Evolutionary conservation across 257 asterid genomes (phyloP), one percentile per base, ranked within the genome.

Genomic region (Petrea volubilis): DNA sequence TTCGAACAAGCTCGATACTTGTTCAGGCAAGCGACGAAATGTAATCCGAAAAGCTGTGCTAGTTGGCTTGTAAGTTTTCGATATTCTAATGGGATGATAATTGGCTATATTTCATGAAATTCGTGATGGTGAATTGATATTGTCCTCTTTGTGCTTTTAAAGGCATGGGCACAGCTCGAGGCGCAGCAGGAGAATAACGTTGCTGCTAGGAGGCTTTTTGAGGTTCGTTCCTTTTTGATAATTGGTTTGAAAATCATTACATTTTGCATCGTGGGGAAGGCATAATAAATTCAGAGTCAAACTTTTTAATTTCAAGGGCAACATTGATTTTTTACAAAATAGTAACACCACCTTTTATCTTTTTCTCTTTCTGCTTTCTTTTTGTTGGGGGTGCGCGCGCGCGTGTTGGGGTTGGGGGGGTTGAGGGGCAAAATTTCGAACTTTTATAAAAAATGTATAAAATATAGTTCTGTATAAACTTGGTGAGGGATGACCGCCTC

Each of bases 91-190:
- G 44, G 12, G 15, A 5, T 23, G 41, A 55, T 64, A 46, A 17
- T 46, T 55, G 15, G 11, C 1, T 38, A 36, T 59, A 12, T 44
- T 44, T 31, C 65, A 11, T 40, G 13, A n/a, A 29, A 53, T 17
- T 65, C 4, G 7, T 21, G 6, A 43, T 47, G 13, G 23, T 29
- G 2, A 40, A 36, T 79, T 34, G 14, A 8, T 63, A 9, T 33
- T 6, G 2, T 65, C 11, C 44, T 24, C 14, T 60, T 40, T 50
- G 51, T 73, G 20, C 53, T 60, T 23, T 24, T 20, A 61, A 73
- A 93, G 98, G 97, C 98, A 20, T 94, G 99, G 99, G 99, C 99
- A 61, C 99, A 94, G 78, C 93, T 94, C 51, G 98, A 94, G 88
- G 97, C 86, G 34, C 96, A 83, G 44, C 88, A 72, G 80, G 96